Evolutionary conservation across 345 rosid species (phyloP), one percentile per base, ranked within the genome.

Genomic region (Eutrema yunnanense): DNA sequence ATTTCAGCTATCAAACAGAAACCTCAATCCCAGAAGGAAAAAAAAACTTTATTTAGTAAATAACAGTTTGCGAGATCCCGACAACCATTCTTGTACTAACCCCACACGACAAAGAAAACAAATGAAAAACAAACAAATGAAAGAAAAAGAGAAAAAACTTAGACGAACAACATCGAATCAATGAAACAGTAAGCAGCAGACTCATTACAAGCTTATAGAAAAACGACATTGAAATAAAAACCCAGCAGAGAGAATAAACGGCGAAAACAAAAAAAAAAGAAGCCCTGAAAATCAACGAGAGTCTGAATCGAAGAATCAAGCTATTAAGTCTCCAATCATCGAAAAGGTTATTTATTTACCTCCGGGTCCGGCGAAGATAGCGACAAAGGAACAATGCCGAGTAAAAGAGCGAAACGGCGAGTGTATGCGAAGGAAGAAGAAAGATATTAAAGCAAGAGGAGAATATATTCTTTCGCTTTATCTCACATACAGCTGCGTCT

Each of bases 161-260:
- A 55, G 16, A 65, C 4, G 14, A 58, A 29, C 14, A 62, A 73
- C 55, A 53, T 2, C 22, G 2, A 50, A 75, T 65, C 70, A 79
- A 86, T 86, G 81, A 77, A 86, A 82, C 84, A 84, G 90, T 82
- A 74, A 61, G 67, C 71, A 33, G 5, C 22, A 67, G 40, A 63
- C 53, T 63, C 76, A 76, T 60, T 65, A 78, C 46, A n/a, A 43
- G 66, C 71, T 51, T 47, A 19, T 51, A 60, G 3, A 19, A 11
- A 51, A 11, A 33, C 71, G 3, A 7, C 79, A 59, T 34, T 14
- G 62, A 75, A 38, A 47, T 32, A 7, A 44, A 44, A 80, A 46
- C 34, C 30, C 40, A 26, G 22, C 19, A 32, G 30, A 69, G 19
- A 65, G 22, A 13, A 46, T 11, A 56, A 12, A 42, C 12, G 8